Evolutionary conservation across 2,329 filamentous ascomycete species (phyloP), one percentile per base, ranked within the genome.

Genomic region (Cladosporium sp.): DNA sequence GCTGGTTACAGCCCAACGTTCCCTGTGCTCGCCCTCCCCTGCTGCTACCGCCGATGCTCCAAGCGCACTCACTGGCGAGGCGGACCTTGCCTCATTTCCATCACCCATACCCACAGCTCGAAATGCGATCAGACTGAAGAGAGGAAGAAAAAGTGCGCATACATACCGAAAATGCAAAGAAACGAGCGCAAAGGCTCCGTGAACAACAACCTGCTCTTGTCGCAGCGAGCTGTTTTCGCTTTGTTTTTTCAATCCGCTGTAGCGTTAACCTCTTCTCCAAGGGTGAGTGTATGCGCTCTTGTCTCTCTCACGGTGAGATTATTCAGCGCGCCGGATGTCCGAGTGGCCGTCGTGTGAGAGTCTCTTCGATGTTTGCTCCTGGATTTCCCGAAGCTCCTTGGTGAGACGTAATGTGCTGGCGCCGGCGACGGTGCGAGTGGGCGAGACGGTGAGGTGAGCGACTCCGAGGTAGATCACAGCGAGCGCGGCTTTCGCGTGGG

Each of bases 121-220:
- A 27, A 24, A 27, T 27, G 39, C 27, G 11, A 12, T 13, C 39
- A 39, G 27, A 17, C 7, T n/a, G n/a, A n/a, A 9, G n/a, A 15
- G 24, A 41, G 6, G 50, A 45, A 36, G 49, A 34, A 24, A 39
- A 36, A 41, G 51, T 49, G 34, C 19, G 20, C n/a, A 17, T 38
- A 58, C 60, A 29, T 63, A 63, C 60, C 58, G 60, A 62, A 59
- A 58, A 56, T 56, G 55, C 45, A 48, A 57, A 43, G 50, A 52
- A 50, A 56, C 54, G 61, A 64, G 62, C 61, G 57, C 63, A 58
- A 58, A 60, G 61, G 61, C 62, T 61, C 61, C 56, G 42, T 43
- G 34, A 51, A 51, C 53, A 43, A 48, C 45, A 43, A 41, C 22
- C 45, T 51, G 56, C 53, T 51, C 50, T 41, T 42, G 51, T 54